Evolutionary conservation across 805 yeast species (phyloP), one percentile per base, ranked within the genome.

Genomic region (Suhomyces kilbournensis): DNA sequence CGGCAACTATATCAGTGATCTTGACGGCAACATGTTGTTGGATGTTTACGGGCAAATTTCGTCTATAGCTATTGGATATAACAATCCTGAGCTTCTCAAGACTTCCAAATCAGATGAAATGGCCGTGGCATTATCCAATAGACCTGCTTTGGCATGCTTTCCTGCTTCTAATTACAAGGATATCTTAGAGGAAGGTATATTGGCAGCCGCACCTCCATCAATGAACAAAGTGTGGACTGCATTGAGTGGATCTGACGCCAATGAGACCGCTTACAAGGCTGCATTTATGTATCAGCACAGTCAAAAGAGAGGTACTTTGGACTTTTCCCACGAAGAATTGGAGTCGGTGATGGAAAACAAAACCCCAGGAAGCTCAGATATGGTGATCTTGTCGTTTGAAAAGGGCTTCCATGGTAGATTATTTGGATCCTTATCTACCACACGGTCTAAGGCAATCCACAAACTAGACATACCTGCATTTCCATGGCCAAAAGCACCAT

Each of bases 261-360:
- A 84, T 58, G 90, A 84, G 64, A 76, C 84, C 54, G 90, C 90
- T 1, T 83, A 76, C 69, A 84, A 84, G 60, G 90, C 90, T 14
- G 88, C 87, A 1, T 83, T 83, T 63, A 83, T 84, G 81, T 82
- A 79, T 65, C 82, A 78, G 65, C 83, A 80, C 58, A 77, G 82
- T 28, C 75, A 78, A 57, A 72, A 70, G 56, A 78, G 90, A 66
- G 83, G 81, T 26, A 59, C 65, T 2, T 60, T 64, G 49, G 77
- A 72, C 42, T 80, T 81, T 61, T 64, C 80, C 1, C 58, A 56
- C 15, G 81, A 77, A 59, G 84, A 81, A 57, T 65, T 77, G 56
- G 52, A 60, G 0, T 71, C 81, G 5, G 79, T 75, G 9, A 80
- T 81, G 84, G 65, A 76, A 15, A 81, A 81, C 61, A 55, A 74